Percentiles rank a stretch among this genome's conserved stretches.
These are phyloP conservation scores for Diplodia sapinea DNA, from an alignment of 2,329 filamentous ascomycete species.

Conservation along the genomic window DNA sequence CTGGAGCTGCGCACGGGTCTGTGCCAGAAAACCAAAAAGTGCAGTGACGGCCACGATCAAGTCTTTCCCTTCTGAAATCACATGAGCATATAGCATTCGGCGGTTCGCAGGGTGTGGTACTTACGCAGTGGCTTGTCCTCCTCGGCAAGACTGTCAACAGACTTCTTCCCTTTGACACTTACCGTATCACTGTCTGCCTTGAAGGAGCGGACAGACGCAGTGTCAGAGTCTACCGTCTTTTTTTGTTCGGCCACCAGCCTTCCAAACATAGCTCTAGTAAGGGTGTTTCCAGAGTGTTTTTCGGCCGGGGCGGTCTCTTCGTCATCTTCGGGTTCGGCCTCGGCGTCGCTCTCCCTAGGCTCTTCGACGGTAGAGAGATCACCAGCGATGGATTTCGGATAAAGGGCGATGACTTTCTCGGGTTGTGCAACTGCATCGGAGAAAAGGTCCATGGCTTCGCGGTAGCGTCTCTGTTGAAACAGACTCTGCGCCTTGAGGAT, in stretches of 20 bases:
- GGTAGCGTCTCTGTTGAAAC: slow-evolving; percentile 82
- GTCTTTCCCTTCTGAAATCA: slow-evolving; percentile 73
- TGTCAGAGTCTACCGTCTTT: slow-evolving; percentile 54
- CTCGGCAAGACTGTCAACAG: slow-evolving; percentile 47
- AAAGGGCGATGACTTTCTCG: slow-evolving; percentile 83
- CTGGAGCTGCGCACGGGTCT: slow-evolving; percentile 72
- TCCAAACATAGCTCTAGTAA: slow-evolving; percentile 53
- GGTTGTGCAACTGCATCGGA: slow-evolving; percentile 88
- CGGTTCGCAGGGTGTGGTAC: neutral
- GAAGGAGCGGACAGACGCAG: slow-evolving; percentile 65
- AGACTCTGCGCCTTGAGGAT: slow-evolving; percentile 87
- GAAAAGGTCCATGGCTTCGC: slow-evolving; percentile 87
- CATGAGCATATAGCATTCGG: neutral
- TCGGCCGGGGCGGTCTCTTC: slow-evolving; percentile 33
- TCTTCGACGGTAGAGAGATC: slow-evolving; percentile 70
- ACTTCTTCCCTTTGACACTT: slow-evolving; percentile 55
- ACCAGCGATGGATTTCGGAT: slow-evolving; percentile 82
- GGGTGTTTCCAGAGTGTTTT: slow-evolving; percentile 34
- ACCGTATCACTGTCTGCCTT: slow-evolving; percentile 63
- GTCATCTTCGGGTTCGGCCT: slow-evolving; percentile 36
- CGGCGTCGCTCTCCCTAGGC: slow-evolving; percentile 53
- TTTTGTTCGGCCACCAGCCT: slow-evolving; percentile 52
- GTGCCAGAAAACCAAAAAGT: slow-evolving; percentile 85
- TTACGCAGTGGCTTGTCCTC: slow-evolving; percentile 55
- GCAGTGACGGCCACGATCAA: slow-evolving; percentile 81